Evolutionary conservation across 306 rosid species (phyloP).

Genomic region (Lathyrus tuberosus): DNA sequence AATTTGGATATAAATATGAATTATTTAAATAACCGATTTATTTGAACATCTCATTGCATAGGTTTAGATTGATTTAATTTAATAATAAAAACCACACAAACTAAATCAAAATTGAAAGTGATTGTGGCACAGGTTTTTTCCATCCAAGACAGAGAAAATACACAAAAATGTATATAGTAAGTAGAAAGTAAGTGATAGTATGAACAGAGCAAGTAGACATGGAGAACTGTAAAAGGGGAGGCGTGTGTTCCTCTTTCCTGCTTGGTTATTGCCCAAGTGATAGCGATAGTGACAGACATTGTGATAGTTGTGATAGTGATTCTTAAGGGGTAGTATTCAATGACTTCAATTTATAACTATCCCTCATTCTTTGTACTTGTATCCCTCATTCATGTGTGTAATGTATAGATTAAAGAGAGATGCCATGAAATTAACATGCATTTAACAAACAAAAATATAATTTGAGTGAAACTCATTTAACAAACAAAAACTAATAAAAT

Average conservation of each 20-base stretch:
- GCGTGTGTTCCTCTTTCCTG: constrained; percentile 47
- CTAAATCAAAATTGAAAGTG: constrained; percentile 44
- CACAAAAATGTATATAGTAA: constrained; percentile 27
- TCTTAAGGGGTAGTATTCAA: constrained; percentile 4
- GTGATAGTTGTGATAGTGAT: constrained; percentile 27
- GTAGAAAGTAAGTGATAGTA: constrained; percentile 39
- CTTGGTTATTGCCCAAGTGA: constrained; percentile 39
- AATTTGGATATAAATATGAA: too few relatives aligned
- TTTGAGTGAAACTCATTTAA: too few relatives aligned
- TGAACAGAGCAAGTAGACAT: constrained; percentile 45
- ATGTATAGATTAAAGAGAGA: too few relatives aligned
- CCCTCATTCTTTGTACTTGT: not conserved
- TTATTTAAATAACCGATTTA: too few relatives aligned
- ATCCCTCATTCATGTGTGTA: too few relatives aligned
- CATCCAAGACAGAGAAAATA: constrained; percentile 33
- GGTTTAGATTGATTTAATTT: too few relatives aligned
- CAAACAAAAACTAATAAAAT: too few relatives aligned
- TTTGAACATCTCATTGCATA: too few relatives aligned
- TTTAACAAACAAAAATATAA: too few relatives aligned
- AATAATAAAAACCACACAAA: too few relatives aligned
- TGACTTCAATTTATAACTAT: not conserved
- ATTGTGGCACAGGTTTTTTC: constrained; percentile 43
- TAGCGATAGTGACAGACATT: constrained; percentile 23
- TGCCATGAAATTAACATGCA: too few relatives aligned
- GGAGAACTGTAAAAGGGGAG: constrained; percentile 53